phyloP scores from a whole-genome alignment of 2,329 filamentous ascomycete genomes.

The Neonectria punicea region DNA sequence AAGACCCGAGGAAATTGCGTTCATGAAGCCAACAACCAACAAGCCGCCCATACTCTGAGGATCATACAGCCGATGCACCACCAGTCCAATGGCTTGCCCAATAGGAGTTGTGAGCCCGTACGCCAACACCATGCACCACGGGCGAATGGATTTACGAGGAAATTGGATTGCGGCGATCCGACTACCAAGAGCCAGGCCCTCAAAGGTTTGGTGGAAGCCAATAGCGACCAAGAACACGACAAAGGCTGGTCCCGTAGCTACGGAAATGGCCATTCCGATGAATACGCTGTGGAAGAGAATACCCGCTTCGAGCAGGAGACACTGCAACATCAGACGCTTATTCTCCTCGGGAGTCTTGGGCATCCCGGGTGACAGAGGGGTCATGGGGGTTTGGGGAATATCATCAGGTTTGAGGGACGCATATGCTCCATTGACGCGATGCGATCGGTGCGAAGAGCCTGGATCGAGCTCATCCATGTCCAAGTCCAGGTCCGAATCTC shows the following conservation, averaged over 20 bases:
- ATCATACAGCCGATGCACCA: conserved; percentile 83
- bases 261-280: conserved; percentile 87
- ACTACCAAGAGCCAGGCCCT: conserved; percentile 85
- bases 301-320: conserved; percentile 81
- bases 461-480: conserved; percentile 71
- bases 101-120: conserved; percentile 83
- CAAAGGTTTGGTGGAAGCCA: conserved; percentile 87
- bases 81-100: conserved; percentile 83
- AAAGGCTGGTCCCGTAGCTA: conserved; percentile 82
- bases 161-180: conserved; percentile 88
- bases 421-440: conserved; percentile 44
- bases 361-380: conserved; percentile 37
- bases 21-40: conserved; percentile 87
- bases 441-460: conserved; percentile 37
- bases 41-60: conserved; percentile 80
- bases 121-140: conserved; percentile 84
- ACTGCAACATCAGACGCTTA: conserved; percentile 77
- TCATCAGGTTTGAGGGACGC: conserved; percentile 45
- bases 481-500: conserved; percentile 67
- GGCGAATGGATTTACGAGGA: conserved; percentile 75
- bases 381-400: conserved; percentile 40
- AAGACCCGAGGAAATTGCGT: conserved; percentile 83
- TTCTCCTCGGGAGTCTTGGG: conserved; percentile 63
- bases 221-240: conserved; percentile 84
- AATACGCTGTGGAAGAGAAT: conserved; percentile 89